Conservation (phyloP, 345 rosid genomes). For the Luvunga scandens region DNA sequence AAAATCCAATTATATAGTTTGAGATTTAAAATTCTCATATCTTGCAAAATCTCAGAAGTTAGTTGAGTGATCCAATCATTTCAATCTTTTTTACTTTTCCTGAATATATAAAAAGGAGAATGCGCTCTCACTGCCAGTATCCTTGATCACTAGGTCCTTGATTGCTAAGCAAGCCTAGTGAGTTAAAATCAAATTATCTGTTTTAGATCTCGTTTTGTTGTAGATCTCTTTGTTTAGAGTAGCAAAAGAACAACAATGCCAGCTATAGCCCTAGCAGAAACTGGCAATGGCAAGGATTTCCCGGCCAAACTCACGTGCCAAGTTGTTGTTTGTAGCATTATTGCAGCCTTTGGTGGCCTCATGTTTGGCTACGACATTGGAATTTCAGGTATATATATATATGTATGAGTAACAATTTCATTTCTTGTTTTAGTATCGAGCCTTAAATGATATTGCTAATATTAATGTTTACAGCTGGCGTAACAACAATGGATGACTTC, state of each 20-base stretch:
- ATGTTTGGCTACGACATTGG: slow-evolving; percentile 69
- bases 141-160: background rate
- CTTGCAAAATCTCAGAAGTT: background rate
- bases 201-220: background rate
- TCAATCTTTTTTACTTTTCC: background rate
- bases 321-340: slow-evolving; percentile 40
- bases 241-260: slow-evolving; percentile 23
- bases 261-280: slow-evolving; percentile 15
- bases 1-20: background rate
- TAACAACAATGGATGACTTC: slow-evolving; percentile 77
- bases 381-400: slow-evolving; percentile 37
- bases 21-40: background rate
- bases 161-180: background rate
- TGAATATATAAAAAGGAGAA: background rate
- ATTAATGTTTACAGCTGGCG: slow-evolving; percentile 49
- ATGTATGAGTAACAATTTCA: background rate
- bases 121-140: background rate
- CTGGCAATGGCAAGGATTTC: slow-evolving; percentile 20
- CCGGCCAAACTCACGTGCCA: slow-evolving; percentile 44
- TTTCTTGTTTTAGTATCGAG: background rate
- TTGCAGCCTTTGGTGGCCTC: slow-evolving; percentile 58
- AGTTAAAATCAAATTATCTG: background rate
- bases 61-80: background rate
- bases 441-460: background rate
- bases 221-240: background rate